A percentile compares a stretch with the other conserved stretches of the same genome.
These are phyloP conservation scores for Lathyrus oleraceus DNA, from an alignment of 306 rosid genomes.

Conservation along the genomic window DNA sequence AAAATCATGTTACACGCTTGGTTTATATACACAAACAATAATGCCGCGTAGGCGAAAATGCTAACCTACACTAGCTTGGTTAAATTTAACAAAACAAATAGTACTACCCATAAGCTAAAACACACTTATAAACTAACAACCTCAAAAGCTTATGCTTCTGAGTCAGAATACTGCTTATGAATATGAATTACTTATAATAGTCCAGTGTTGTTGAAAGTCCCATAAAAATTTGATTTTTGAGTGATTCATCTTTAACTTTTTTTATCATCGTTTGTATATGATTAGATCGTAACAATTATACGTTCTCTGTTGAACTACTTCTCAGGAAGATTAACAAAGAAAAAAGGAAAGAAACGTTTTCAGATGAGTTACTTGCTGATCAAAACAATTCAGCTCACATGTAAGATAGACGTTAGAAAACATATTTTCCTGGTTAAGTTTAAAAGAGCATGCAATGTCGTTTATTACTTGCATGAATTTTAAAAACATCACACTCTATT, in stretches of 20 bases:
- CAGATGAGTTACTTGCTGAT: slow-evolving; percentile 45
- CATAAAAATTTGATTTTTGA: slow-evolving; percentile 10
- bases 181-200: no score
- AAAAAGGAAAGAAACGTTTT: slow-evolving; percentile 72
- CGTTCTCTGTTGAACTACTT: slow-evolving; percentile 69
- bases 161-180: no score
- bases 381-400: slow-evolving; percentile 32
- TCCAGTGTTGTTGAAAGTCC: slow-evolving; percentile 8
- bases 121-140: no score
- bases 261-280: slow-evolving; percentile 11
- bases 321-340: slow-evolving; percentile 73
- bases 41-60: no score
- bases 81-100: no score
- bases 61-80: no score
- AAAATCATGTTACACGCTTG: no score
- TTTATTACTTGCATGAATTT: background rate
- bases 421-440: slow-evolving; percentile 1
- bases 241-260: background rate
- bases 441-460: background rate
- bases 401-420: slow-evolving; percentile 12
- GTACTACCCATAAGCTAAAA: no score
- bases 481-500: background rate
- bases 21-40: no score
- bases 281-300: slow-evolving; percentile 79
- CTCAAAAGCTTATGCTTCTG: no score